Evolutionary conservation across 1,284 basidiomycete species (phyloP), one percentile per base, ranked within the genome.

Genomic region (Cutaneotrichosporon arboriforme): DNA sequence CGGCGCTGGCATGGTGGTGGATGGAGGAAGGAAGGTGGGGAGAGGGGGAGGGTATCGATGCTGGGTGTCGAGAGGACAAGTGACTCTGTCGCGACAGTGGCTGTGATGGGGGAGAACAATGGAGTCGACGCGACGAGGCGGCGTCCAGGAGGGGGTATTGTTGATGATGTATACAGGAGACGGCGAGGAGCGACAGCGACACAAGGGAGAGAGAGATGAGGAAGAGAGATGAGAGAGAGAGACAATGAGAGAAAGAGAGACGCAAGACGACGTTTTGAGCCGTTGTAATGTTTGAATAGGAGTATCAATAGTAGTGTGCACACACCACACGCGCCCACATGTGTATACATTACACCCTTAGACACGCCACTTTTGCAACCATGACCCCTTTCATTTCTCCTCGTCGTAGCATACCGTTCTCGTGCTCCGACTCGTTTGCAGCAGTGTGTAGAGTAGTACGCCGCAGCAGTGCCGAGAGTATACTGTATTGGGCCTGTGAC

Each of bases 1-100:
- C 2, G 58, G 47, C 40, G 51, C 38, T 1, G 59, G 45, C 57
- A 62, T 64, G 34, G 20, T 43, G 36, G 38, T 21, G 12, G 37
- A 22, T 23, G 8, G n/a, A 44, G 34, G 33, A 34, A 18, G 20
- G 31, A 34, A 18, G 46, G 18, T 10, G 17, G 17, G 41, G 23
- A 41, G 22, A 47, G 23, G 21, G 44, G 23, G 35, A 44, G 40
- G 39, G 43, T 45, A 23, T 33, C 37, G 49, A 33, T 34, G 37
- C 7, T 34, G 60, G 48, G 34, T 17, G 20, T 36, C 20, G 48
- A 57, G 47, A 36, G 53, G 33, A 45, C 58, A 37, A 17, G 50
- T 41, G 42, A 36, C 26, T 10, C 40, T 15, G 33, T 17, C 40
- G 26, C 21, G 18, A 40, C 26, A 52, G 35, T 21, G 38, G 20